Percentiles rank a stretch among this genome's conserved stretches.
These are phyloP conservation scores for Populus trichocarpa DNA, from an alignment of 441 rosid genomes.

Conservation along the genomic window DNA sequence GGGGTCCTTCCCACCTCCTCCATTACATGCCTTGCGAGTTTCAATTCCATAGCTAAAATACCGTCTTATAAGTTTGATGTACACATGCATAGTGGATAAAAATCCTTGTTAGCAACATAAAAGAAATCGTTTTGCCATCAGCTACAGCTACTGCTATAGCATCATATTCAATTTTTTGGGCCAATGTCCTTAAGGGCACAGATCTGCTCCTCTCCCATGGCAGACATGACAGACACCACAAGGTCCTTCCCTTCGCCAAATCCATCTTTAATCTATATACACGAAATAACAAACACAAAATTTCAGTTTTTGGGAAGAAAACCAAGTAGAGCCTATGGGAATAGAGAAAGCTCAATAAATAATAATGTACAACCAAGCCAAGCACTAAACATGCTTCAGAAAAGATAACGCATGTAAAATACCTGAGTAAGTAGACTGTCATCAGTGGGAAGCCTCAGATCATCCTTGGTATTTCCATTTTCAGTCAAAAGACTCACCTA, in stretches of 20 bases:
- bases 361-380: not conserved
- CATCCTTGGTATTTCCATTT: conserved; percentile 84
- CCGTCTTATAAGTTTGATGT: conserved; percentile 22
- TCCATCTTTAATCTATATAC: conserved; percentile 59
- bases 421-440: conserved; percentile 69
- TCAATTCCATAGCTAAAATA: conserved; percentile 14
- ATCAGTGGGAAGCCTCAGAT: conserved; percentile 86
- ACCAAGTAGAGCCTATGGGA: not conserved
- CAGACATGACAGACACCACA: conserved; percentile 73
- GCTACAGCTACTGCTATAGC: conserved; percentile 27
- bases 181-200: conserved; percentile 77
- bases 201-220: conserved; percentile 97
- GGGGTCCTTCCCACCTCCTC: not conserved
- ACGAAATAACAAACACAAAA: not conserved
- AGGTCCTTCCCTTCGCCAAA: conserved; percentile 76
- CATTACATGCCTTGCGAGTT: conserved; percentile 14
- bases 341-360: not conserved
- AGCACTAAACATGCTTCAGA: not conserved
- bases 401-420: not conserved
- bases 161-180: conserved; percentile 48
- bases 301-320: not conserved
- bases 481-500: conserved; percentile 90
- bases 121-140: conserved; percentile 21
- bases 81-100: conserved; percentile 17
- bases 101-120: conserved; percentile 16